Percentiles rank a stretch among this genome's conserved stretches.
Conservation (phyloP, 2,329 filamentous ascomycete species). For the Monilinia aucupariae region DNA sequence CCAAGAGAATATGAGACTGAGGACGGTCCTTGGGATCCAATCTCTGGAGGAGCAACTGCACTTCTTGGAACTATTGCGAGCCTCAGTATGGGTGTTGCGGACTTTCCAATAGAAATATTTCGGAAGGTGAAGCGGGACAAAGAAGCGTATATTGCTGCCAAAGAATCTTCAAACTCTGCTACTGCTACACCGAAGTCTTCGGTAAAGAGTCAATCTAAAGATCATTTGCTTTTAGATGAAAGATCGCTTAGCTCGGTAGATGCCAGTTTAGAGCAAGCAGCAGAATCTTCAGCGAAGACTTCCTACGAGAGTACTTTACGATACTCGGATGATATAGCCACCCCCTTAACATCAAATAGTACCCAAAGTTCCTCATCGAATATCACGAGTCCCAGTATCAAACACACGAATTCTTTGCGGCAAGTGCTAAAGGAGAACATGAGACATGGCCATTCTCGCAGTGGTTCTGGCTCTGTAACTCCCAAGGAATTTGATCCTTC, state of each 20-base stretch:
- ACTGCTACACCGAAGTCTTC: constrained; percentile 20
- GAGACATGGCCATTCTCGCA: constrained; percentile 12
- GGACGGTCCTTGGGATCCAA: constrained; percentile 71
- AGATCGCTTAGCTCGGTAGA: constrained; percentile 14
- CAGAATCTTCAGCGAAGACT: constrained; percentile 23
- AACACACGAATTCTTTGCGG: constrained; percentile 29
- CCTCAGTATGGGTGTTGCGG: constrained; percentile 76
- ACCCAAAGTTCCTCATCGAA: constrained; percentile 19
- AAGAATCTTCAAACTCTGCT: constrained; percentile 14
- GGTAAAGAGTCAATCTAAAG: constrained; percentile 19
- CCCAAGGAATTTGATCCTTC: constrained; percentile 25
- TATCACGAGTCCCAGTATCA: not conserved
- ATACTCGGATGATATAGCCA: constrained; percentile 21
- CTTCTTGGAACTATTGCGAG: constrained; percentile 77
- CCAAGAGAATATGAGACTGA: constrained; percentile 68
- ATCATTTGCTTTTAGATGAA: constrained; percentile 19
- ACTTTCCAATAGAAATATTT: constrained; percentile 58
- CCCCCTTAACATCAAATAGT: constrained; percentile 23
- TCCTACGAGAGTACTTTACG: constrained; percentile 27
- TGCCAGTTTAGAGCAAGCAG: constrained; percentile 13
- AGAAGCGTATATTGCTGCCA: constrained; percentile 18
- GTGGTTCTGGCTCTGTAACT: constrained; percentile 25
- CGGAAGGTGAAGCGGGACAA: constrained; percentile 35
- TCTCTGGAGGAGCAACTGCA: constrained; percentile 70
- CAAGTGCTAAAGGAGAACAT: constrained; percentile 33